Conservation (phyloP, 495 filamentous ascomycete species). For the Pseudomonodictys pantanalensis region DNA sequence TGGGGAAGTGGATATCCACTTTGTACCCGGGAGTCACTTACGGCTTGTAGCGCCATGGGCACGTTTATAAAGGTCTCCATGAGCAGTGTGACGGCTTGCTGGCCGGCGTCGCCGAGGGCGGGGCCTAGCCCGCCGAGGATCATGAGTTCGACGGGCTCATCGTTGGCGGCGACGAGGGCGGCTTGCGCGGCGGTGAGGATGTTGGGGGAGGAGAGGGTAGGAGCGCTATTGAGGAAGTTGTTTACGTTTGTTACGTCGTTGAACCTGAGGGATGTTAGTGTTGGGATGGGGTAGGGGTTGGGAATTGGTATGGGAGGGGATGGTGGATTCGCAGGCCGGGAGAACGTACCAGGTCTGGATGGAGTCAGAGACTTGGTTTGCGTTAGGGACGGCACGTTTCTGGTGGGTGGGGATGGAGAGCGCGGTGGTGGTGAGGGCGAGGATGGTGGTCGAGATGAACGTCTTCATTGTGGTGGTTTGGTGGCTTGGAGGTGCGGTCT, state of each 20-base stretch:
- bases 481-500: too few species aligned
- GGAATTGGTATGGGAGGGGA: neutral
- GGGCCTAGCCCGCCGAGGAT: conserved; percentile 1
- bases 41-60: neutral
- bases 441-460: too few species aligned
- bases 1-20: too few species aligned
- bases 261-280: too few species aligned
- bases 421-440: too few species aligned
- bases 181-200: neutral
- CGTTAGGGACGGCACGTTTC: too few species aligned
- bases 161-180: conserved; percentile 3
- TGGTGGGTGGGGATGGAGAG: too few species aligned
- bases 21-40: too few species aligned
- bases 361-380: too few species aligned
- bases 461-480: too few species aligned
- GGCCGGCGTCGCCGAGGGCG: neutral
- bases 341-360: too few species aligned
- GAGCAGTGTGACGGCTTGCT: neutral
- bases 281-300: neutral
- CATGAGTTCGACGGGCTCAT: conserved; percentile 7
- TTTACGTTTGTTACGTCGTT: conserved; percentile 13
- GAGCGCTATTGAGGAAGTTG: conserved; percentile 3
- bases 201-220: neutral
- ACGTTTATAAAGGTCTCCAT: conserved; percentile 4
- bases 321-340: neutral